Evolutionary conservation across 2,329 filamentous ascomycete species (phyloP).

Genomic region (Fusarium burgessii): DNA sequence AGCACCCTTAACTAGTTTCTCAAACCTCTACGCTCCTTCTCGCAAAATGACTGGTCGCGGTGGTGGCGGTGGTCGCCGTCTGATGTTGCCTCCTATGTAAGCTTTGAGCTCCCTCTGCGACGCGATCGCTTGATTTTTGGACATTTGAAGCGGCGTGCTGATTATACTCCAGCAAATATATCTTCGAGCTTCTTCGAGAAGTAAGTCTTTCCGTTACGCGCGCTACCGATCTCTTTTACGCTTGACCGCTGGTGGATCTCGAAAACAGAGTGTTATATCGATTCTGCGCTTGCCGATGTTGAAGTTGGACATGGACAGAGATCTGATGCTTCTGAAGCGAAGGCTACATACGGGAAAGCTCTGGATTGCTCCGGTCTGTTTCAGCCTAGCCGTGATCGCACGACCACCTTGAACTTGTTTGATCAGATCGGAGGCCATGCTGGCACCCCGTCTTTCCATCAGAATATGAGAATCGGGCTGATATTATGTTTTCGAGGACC

Average conservation of each 20-base stretch:
- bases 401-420: background rate
- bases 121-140: constrained; percentile 26
- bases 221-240: constrained; percentile 3
- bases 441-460: background rate
- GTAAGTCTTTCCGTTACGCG: constrained; percentile 48
- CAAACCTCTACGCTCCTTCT: constrained; percentile 15
- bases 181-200: constrained; percentile 81
- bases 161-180: constrained; percentile 56
- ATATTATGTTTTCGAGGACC: constrained; percentile 3
- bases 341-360: background rate
- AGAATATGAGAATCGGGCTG: background rate
- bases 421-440: background rate
- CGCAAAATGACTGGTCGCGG: constrained; percentile 68
- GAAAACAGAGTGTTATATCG: constrained; percentile 20
- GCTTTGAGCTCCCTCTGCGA: constrained; percentile 32
- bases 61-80: constrained; percentile 69
- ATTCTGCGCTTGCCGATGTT: background rate
- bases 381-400: background rate
- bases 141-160: constrained; percentile 28
- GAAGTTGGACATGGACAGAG: background rate
- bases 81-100: constrained; percentile 69
- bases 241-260: constrained; percentile 32
- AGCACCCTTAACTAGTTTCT: background rate
- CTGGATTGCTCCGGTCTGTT: background rate
- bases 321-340: background rate